Evolutionary conservation across 2,329 filamentous ascomycete species (phyloP).

Genomic region (Stagonosporopsis vannaccii): DNA sequence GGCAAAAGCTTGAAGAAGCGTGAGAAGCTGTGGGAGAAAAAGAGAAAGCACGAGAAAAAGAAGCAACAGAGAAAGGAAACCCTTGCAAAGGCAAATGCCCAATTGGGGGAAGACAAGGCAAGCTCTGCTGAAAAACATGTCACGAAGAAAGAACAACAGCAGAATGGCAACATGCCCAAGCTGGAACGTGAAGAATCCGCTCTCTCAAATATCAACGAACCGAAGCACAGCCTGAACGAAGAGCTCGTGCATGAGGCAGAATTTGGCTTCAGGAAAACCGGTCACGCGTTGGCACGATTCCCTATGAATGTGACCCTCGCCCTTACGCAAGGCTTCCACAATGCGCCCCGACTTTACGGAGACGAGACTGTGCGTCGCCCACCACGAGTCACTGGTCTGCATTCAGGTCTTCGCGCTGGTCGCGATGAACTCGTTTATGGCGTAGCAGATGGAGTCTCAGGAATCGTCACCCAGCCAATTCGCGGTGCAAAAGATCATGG

Average conservation of each 20-base stretch:
- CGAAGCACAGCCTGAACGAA: constrained; percentile 42
- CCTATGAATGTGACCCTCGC: constrained; percentile 69
- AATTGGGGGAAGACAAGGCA: constrained; percentile 1
- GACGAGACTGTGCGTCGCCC: constrained; percentile 72
- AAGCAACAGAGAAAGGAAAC: constrained; percentile 37
- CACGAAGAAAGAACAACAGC: constrained; percentile 18
- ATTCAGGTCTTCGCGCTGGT: constrained; percentile 67
- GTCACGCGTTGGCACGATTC: constrained; percentile 60
- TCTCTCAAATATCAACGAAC: constrained; percentile 42
- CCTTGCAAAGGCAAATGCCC: constrained; percentile 28
- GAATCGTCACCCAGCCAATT: constrained; percentile 66
- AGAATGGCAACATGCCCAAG: constrained; percentile 24
- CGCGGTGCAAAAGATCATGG: constrained; percentile 65
- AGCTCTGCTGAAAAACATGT: constrained; percentile 20
- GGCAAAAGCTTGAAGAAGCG: constrained; percentile 65
- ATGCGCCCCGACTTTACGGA: constrained; percentile 73
- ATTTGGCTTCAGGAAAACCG: constrained; percentile 60
- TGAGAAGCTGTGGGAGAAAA: constrained; percentile 59
- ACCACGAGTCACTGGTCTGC: constrained; percentile 69
- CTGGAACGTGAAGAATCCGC: constrained; percentile 33
- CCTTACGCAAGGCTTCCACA: constrained; percentile 73
- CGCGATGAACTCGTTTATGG: constrained; percentile 68
- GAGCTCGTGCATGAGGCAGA: constrained; percentile 59
- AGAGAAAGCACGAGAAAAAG: constrained; percentile 46
- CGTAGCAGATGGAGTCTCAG: constrained; percentile 70